Evolutionary conservation across 1,284 basidiomycete genomes (phyloP).

Genomic region (Ustilago loliicola): DNA sequence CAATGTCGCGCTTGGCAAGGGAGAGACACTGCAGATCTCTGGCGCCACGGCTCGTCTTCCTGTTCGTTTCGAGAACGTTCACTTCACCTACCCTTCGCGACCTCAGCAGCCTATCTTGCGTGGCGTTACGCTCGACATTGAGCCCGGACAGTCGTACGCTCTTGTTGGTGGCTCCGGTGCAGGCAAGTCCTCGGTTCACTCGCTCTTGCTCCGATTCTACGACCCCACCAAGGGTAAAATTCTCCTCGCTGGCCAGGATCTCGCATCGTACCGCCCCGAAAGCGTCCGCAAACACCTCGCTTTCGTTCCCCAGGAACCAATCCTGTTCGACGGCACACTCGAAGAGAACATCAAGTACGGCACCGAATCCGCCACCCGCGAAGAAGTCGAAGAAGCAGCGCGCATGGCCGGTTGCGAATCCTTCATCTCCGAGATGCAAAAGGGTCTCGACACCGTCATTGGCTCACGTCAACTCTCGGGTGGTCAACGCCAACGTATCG

Average conservation of each 20-base stretch:
- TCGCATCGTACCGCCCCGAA: slow-evolving; percentile 82
- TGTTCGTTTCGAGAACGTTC: slow-evolving; percentile 71
- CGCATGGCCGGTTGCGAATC: slow-evolving; percentile 88
- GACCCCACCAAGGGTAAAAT: slow-evolving; percentile 86
- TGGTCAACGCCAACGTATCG: slow-evolving; percentile 73
- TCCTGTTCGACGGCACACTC: slow-evolving; percentile 80
- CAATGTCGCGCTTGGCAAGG: slow-evolving; percentile 56
- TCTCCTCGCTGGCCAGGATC: slow-evolving; percentile 89
- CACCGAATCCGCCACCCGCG: slow-evolving; percentile 77
- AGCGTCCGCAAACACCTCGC: slow-evolving; percentile 61
- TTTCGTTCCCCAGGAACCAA: slow-evolving; percentile 69
- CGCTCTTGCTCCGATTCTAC: slow-evolving; percentile 90
- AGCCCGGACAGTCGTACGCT: slow-evolving; percentile 67
- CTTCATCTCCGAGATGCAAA: slow-evolving; percentile 91
- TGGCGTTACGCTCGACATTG: slow-evolving; percentile 70
- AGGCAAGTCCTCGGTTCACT: slow-evolving; percentile 88
- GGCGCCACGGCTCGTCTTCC: slow-evolving; percentile 25
- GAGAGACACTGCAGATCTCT: slow-evolving; percentile 30
- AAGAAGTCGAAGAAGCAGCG: slow-evolving; percentile 88
- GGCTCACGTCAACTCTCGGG: slow-evolving; percentile 70
- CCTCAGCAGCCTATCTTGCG: slow-evolving; percentile 70
- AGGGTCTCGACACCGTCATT: slow-evolving; percentile 81
- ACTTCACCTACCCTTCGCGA: slow-evolving; percentile 71
- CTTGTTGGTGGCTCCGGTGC: slow-evolving; percentile 71
- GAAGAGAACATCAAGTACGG: slow-evolving; percentile 95